phyloP scores from a whole-genome alignment of 176 grass and related monocot species.

The Otatea glauca region DNA sequence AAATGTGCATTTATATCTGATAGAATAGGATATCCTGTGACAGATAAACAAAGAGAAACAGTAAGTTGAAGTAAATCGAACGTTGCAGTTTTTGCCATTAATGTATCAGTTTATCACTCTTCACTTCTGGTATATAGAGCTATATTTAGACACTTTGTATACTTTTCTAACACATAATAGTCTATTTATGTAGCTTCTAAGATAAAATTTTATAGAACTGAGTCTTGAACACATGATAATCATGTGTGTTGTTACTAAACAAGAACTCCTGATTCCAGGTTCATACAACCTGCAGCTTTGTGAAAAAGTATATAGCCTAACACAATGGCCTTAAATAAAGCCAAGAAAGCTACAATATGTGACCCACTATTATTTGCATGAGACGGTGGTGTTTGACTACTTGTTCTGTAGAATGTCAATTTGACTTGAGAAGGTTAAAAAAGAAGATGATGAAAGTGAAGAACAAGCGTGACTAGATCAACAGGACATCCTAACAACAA shows the following conservation, averaged over 20 bases:
- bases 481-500: slow-evolving; percentile 15
- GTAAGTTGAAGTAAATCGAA: neutral
- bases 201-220: neutral
- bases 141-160: neutral
- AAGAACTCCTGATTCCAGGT: neutral
- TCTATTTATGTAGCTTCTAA: slow-evolving; percentile 1
- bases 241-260: neutral
- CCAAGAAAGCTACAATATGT: neutral
- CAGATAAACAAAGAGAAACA: neutral
- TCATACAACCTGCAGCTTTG: neutral
- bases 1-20: neutral
- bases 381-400: neutral
- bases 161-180: neutral
- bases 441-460: neutral
- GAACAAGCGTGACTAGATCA: slow-evolving; percentile 7
- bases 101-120: neutral
- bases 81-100: neutral
- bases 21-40: neutral
- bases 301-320: neutral
- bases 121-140: neutral
- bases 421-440: neutral
- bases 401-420: slow-evolving; percentile 6
- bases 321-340: neutral
- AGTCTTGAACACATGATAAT: neutral
- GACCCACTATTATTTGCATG: neutral